Evolutionary conservation across 345 rosid species (phyloP).

Genomic region (Salix koriyanagi): DNA sequence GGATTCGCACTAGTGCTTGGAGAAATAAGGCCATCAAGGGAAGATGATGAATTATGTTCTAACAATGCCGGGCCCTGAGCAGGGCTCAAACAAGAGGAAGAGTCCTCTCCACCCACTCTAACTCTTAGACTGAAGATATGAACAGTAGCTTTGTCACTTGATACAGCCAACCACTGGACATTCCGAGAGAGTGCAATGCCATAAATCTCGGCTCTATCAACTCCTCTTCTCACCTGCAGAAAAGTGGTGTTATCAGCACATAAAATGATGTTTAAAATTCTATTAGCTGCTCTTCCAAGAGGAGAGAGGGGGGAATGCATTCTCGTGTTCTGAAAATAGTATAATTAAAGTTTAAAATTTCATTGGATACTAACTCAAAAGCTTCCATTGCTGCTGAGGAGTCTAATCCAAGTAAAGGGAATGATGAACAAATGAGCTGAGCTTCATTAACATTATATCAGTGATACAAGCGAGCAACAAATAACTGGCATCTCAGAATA

Average conservation of each 20-base stretch:
- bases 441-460: too few species aligned
- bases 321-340: too few species aligned
- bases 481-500: background rate
- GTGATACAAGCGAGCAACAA: background rate
- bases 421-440: too few species aligned
- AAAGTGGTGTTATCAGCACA: constrained; percentile 14
- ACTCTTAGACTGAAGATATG: constrained; percentile 85
- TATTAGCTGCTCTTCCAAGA: too few species aligned
- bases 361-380: too few species aligned
- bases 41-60: constrained; percentile 53
- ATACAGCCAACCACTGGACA: constrained; percentile 85
- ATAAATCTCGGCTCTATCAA: constrained; percentile 82
- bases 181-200: constrained; percentile 69
- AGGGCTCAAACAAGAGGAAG: constrained; percentile 32
- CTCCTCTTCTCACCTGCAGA: constrained; percentile 80
- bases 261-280: too few species aligned
- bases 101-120: constrained; percentile 67
- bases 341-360: too few species aligned
- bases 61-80: constrained; percentile 35
- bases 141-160: constrained; percentile 86
- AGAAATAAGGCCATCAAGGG: constrained; percentile 64
- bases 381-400: too few species aligned
- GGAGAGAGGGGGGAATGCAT: too few species aligned
- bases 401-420: too few species aligned
- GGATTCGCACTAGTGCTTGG: constrained; percentile 68